Base-by-base conservation (phyloP, 2,329 filamentous ascomycete genomes). In the Tolypocladium tropicale region DNA sequence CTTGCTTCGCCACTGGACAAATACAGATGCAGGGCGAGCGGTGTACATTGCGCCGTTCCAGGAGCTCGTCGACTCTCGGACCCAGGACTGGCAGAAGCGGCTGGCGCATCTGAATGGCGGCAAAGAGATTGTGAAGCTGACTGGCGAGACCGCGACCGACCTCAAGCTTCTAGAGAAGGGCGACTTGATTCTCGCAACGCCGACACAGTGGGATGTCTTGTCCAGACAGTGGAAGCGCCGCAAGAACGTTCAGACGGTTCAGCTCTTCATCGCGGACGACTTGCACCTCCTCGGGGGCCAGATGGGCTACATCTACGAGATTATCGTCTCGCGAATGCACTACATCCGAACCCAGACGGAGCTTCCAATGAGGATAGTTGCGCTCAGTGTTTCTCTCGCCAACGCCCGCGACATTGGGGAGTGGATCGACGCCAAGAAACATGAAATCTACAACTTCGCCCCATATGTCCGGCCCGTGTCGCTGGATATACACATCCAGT, bases 401-500 rank as follows among this genome's bases (percentile, higher is more conserved):
- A 97, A 96, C 68, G 92, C 93, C 53, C 84, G 91, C 57, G 94
- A 99, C 65, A 83, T 99, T 64, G 93, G 93, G 53, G 94, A 96
- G 73, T 99, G 94, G 94, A 91, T 99, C 62, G 94, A 95, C 62
- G 94, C 93, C 9, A 95, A 86, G 71, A 97, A 96, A 76, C 94
- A 99, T 69, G 95, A 94, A 52, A 96, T 96, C 61, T 99, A 93
- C 79, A 99, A 99, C 75, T 99, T 99, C 76, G 96, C 90, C 64
- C 94, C 94, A 2, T 88, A 93, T 66, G 86, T 93, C 59, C 86
- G 95, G 56, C 88, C 91, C 1, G 84, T 96, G 21, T 92, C 93
- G 25, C 76, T 99, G 34, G 93, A 97, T 70, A 82, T 99, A 56
- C 91, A 96, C 68, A 88, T 99, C 52, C 94, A 99, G 72, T 93